Evolutionary conservation across 352 stramenopile species (phyloP).

Genomic region (Blastocystis sp.): DNA sequence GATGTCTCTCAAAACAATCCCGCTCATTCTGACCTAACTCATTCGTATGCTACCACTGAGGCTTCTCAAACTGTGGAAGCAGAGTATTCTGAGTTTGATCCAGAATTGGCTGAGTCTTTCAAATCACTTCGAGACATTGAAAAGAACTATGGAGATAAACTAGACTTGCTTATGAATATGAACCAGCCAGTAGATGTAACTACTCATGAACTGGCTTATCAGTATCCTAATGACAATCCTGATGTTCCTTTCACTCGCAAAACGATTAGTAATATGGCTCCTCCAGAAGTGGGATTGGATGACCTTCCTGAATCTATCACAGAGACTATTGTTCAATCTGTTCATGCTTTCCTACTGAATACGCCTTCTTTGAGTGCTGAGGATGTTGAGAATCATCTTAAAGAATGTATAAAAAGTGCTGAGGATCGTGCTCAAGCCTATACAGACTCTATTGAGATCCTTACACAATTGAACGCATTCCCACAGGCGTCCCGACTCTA

Average conservation of each 20-base stretch:
- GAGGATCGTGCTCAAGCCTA: conserved; percentile 40
- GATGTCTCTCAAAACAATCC: not conserved
- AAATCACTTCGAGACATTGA: conserved; percentile 36
- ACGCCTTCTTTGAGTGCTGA: not conserved
- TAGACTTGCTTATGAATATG: conserved; percentile 59
- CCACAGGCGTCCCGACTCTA: conserved; percentile 60
- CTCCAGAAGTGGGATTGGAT: conserved; percentile 2
- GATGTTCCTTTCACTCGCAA: conserved; percentile 1
- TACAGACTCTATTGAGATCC: conserved; percentile 50
- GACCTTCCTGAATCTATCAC: conserved; percentile 52
- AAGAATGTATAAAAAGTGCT: conserved; percentile 34
- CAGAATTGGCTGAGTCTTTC: conserved; percentile 48
- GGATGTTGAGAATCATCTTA: conserved; percentile 22
- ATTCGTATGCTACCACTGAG: not conserved
- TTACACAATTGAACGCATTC: conserved; percentile 22
- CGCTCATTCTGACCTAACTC: not conserved
- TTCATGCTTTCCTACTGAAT: conserved; percentile 57
- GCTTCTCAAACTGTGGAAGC: not conserved
- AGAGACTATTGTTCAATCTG: conserved; percentile 42
- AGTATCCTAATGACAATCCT: conserved; percentile 17
- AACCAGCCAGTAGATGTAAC: conserved; percentile 50
- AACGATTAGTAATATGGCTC: not conserved
- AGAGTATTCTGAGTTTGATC: conserved; percentile 54
- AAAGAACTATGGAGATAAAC: conserved; percentile 40
- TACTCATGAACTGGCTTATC: conserved; percentile 42